Evolutionary conservation across 2,329 filamentous ascomycete species (phyloP), one percentile per base, ranked within the genome.

Genomic region (Arthroderma sp.): DNA sequence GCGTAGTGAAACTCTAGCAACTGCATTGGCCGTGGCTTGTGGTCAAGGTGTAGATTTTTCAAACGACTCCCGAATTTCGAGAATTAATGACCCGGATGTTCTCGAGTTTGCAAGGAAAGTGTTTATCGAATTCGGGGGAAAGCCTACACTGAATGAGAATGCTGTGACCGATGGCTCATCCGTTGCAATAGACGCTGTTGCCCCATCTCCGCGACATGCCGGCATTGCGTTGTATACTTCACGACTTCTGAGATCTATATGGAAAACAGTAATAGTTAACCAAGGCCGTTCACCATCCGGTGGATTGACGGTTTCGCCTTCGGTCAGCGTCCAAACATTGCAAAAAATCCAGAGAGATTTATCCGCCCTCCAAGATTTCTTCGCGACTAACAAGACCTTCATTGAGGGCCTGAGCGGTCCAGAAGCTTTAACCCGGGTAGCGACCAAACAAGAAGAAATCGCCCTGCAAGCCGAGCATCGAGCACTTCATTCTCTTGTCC

Each of bases 341-440:
- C 76, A 78, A 47, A 69, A 73, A 8, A 78, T 94, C 0, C 91
- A 96, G 56, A 80, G 84, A 47, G 83, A 86, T 56, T 67, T 98
- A 4, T 81, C 85, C 47, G 75, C 82, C 4, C 67, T 98, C 31
- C 77, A 83, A 39, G 78, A 80, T 9, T 98, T 98, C 58, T 75
- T 98, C 38, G 78, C 84, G 33, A 72, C 77, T n/a, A 98, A 98
- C 64, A 84, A 83, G 51, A 81, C 78, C 42, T 87, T 93, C 47
- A 96, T 98, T 47, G 88, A 95, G 58, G 91, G 93, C 5, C 70
- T 98, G 42, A 84, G 86, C n/a, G 89, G 89, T 0, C 85, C 93
- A 0, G 83, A 91, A 43, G 84, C 89, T 40, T 68, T 94, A n/a
- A 78, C 81, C 41, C 75, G 82, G 42, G 81, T 82, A 1, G 76